A percentile compares a stretch with the other conserved stretches of the same genome.
Evolutionary conservation across 768 basidiomycete species (phyloP).

Genomic region (Saitozyma podzolica): DNA sequence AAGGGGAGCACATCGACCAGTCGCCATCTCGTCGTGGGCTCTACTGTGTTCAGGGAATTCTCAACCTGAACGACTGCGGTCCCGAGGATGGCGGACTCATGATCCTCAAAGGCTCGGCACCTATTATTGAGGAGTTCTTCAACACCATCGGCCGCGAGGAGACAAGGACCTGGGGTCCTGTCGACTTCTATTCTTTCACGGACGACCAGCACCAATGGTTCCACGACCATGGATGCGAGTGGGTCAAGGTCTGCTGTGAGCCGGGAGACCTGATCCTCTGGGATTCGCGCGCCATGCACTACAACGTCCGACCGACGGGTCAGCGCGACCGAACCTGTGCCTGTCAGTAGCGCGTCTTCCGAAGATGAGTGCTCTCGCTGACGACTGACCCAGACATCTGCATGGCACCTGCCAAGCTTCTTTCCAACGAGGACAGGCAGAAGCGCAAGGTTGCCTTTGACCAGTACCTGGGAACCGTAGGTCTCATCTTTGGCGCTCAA

Average conservation of each 20-base stretch:
- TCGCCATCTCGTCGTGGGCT: constrained; percentile 3
- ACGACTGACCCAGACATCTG: neutral
- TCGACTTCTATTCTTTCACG: constrained; percentile 25
- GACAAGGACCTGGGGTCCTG: constrained; percentile 24
- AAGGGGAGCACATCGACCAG: constrained; percentile 13
- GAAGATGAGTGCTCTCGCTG: too few relatives aligned
- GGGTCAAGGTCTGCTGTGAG: constrained; percentile 31
- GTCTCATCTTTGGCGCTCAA: too few relatives aligned
- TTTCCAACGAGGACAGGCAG: neutral
- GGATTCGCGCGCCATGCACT: constrained; percentile 11
- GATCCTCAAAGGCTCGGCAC: constrained; percentile 45
- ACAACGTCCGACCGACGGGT: neutral
- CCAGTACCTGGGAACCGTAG: too few relatives aligned
- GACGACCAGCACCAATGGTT: constrained; percentile 33
- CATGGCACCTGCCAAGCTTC: constrained; percentile 2
- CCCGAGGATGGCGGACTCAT: constrained; percentile 39
- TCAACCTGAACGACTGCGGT: constrained; percentile 30
- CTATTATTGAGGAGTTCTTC: constrained; percentile 42
- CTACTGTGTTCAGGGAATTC: constrained; percentile 30
- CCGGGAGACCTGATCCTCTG: constrained; percentile 45
- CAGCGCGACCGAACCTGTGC: too few relatives aligned
- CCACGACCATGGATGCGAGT: constrained; percentile 31
- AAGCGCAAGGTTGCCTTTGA: too few relatives aligned
- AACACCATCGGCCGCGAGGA: constrained; percentile 6
- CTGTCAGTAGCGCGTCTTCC: too few relatives aligned